These are phyloP conservation scores for Magnaporthiopsis poae DNA, from an alignment of 2,329 filamentous ascomycete genomes.

Conservation along the genomic window DNA sequence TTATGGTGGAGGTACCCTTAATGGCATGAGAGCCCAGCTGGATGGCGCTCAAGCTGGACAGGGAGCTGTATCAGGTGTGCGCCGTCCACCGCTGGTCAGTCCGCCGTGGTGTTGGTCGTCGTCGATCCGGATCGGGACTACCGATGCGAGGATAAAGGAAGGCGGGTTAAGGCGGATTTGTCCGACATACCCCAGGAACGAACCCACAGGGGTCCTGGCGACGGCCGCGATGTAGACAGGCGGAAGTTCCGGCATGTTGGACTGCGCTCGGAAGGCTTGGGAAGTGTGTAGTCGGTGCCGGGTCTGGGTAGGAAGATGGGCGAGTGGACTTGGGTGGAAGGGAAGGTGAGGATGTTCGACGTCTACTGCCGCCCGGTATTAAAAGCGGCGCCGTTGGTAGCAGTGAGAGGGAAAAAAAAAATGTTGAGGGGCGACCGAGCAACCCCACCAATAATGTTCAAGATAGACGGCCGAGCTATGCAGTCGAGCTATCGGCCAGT, in stretches of 20 bases:
- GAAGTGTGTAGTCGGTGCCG: background rate
- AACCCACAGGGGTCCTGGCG: slow-evolving; percentile 81
- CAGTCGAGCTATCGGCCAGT: background rate
- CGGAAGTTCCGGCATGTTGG: slow-evolving; percentile 66
- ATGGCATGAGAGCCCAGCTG: slow-evolving; percentile 87
- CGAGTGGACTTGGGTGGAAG: background rate
- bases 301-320: background rate
- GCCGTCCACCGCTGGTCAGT: background rate
- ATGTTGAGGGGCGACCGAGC: background rate
- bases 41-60: slow-evolving; percentile 75
- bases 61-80: slow-evolving; percentile 48
- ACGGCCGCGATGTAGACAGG: slow-evolving; percentile 93
- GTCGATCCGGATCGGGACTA: background rate
- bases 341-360: background rate
- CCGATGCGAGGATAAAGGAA: background rate
- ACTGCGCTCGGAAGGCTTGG: background rate
- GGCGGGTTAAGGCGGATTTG: background rate
- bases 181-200: slow-evolving; percentile 74
- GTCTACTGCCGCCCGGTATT: background rate
- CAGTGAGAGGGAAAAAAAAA: background rate
- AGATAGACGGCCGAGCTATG: background rate
- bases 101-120: background rate
- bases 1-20: slow-evolving; percentile 53
- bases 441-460: background rate
- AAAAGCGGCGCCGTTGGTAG: background rate